Base-by-base conservation (phyloP, 768 basidiomycete genomes). In the Phlebiopsis flavidoalba region DNA sequence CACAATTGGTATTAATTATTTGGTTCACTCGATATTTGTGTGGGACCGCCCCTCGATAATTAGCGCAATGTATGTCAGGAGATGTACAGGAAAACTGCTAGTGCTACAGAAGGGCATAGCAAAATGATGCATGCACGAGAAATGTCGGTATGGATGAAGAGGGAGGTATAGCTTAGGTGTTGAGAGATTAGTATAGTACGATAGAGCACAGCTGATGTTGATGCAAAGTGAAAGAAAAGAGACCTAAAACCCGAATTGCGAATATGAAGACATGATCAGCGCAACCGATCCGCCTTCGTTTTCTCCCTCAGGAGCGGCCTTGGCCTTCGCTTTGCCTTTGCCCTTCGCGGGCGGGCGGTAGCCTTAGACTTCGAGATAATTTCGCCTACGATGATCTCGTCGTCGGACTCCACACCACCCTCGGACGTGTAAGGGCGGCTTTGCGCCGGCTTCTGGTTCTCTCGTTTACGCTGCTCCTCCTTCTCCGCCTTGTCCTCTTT, bases 401-500 rank as follows among this genome's bases (percentile, higher is more conserved):
- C 73, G 53, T 78, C 76, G 19, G 76, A 77, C 4, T 67, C 68
- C 36, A 66, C 60, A 33, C 62, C 60, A 14, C 43, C 57, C 26
- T 58, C 57, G n/a, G 57, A 50, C 19, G 52, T 7, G 12, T 19
- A n/a, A n/a, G n/a, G n/a, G 37, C 58, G 8, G 33, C 48, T n/a
- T n/a, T 3, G 57, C 33, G 8, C 47, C 50, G 21, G 24, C 40
- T 17, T 43, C 54, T n/a, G n/a, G 22, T 33, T 46, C 47, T 63
- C 49, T 22, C 22, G 58, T 17, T 47, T 64, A 58, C 58, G 59
- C 64, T 60, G 57, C 36, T 62, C 77, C 45, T 79, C 80, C 40
- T 74, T 73, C 53, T 73, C 73, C 67, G 78, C 80, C 82, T 85
- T 88, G 17, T 79, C 75, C 22, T 69, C 65, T n/a, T 67, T 66